These are phyloP conservation scores for Solanum sparsipilum DNA, from an alignment of 257 asterid species.

Conservation along the genomic window DNA sequence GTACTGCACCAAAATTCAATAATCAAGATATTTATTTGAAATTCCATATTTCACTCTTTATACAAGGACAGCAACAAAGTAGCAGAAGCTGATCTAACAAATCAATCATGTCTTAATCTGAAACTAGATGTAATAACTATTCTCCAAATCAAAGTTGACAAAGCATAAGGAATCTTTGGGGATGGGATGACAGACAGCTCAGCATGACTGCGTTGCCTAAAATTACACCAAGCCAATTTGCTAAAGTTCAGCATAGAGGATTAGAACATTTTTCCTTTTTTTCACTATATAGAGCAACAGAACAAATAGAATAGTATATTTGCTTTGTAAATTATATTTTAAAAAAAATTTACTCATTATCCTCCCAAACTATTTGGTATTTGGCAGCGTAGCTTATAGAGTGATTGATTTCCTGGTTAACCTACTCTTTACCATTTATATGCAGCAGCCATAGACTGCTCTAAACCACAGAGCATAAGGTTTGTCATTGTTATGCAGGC, in stretches of 20 bases:
- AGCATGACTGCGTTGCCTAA: not conserved
- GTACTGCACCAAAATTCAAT: constrained; percentile 35
- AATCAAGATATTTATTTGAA: constrained; percentile 8
- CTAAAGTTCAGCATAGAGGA: not conserved
- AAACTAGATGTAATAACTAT: not conserved
- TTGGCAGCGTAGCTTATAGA: not conserved
- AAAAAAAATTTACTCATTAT: not conserved
- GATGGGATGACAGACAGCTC: not conserved
- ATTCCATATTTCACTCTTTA: not conserved
- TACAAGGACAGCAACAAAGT: not conserved
- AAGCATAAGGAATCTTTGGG: not conserved
- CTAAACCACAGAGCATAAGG: not conserved
- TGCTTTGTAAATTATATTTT: not conserved
- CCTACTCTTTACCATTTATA: not conserved
- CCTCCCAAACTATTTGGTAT: not conserved
- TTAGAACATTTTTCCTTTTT: not conserved
- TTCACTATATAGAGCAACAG: not conserved
- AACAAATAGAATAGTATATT: not conserved
- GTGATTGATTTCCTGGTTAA: not conserved
- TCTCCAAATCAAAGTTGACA: not conserved
- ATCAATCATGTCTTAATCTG: not conserved
- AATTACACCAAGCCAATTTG: not conserved
- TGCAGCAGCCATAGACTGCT: not conserved
- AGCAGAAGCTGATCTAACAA: not conserved
- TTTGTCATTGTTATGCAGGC: not conserved